phyloP scores from a whole-genome alignment of 2,329 filamentous ascomycete genomes.

The Fusarium hostae region DNA sequence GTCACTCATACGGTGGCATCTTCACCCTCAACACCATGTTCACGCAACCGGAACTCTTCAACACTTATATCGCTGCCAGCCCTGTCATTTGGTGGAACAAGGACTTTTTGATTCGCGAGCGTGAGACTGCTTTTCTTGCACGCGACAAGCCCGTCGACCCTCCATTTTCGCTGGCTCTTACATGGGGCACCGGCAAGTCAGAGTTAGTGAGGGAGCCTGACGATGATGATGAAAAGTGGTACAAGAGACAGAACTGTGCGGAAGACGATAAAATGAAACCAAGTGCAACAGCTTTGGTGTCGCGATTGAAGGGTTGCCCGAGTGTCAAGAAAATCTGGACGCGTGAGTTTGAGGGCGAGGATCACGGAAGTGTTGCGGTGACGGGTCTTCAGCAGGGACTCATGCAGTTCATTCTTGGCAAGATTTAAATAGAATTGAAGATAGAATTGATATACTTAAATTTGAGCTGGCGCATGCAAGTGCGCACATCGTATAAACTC shows the following conservation, averaged over 20 bases:
- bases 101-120: conserved; percentile 51
- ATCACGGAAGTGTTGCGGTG: conserved; percentile 40
- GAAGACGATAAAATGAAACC: conserved; percentile 42
- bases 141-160: conserved; percentile 20
- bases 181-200: conserved; percentile 48
- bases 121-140: conserved; percentile 44
- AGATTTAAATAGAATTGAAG: neutral
- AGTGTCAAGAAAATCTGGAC: conserved; percentile 36
- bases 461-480: neutral
- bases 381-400: conserved; percentile 39
- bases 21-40: conserved; percentile 59
- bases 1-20: conserved; percentile 61
- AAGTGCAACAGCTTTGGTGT: conserved; percentile 28
- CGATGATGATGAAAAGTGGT: conserved; percentile 48
- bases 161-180: conserved; percentile 49
- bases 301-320: conserved; percentile 30
- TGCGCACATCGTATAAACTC: neutral
- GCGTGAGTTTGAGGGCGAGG: conserved; percentile 43
- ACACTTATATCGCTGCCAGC: conserved; percentile 58
- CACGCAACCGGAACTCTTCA: conserved; percentile 53
- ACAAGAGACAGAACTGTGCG: conserved; percentile 40
- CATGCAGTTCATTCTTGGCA: conserved; percentile 37
- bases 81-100: conserved; percentile 61
- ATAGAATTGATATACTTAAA: neutral
- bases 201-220: conserved; percentile 41